These are phyloP conservation scores for Gyrodon lividus DNA, from an alignment of 768 basidiomycete species.

Conservation along the genomic window DNA sequence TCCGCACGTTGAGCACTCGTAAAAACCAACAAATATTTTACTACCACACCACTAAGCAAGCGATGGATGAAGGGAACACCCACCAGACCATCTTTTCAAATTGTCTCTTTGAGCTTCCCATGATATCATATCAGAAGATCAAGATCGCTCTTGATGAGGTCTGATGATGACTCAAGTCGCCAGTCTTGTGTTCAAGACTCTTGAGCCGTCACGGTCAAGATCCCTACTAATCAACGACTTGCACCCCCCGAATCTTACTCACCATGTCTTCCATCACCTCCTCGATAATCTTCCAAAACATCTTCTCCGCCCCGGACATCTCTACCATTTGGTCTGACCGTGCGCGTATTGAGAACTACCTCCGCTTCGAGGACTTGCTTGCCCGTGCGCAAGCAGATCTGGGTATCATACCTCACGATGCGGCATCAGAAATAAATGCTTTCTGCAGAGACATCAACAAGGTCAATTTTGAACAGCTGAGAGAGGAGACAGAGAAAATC, in stretches of 20 bases:
- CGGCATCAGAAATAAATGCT: conserved; percentile 34
- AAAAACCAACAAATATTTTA: too few relatives aligned
- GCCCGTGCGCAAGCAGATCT: conserved; percentile 39
- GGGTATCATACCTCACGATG: conserved; percentile 38
- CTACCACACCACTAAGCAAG: too few relatives aligned
- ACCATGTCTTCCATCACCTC: conserved; percentile 36
- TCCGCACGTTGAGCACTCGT: too few relatives aligned
- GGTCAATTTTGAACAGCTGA: conserved; percentile 40
- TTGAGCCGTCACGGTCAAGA: background rate
- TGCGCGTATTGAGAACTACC: conserved; percentile 23
- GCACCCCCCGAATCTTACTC: background rate
- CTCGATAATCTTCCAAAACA: conserved; percentile 38
- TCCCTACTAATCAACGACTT: background rate
- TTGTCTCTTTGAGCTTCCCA: too few relatives aligned
- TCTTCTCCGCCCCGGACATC: conserved; percentile 40
- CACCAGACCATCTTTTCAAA: too few relatives aligned
- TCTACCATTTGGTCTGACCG: conserved; percentile 43
- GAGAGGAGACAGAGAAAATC: conserved; percentile 39
- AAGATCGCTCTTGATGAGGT: background rate
- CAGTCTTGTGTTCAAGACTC: too few relatives aligned
- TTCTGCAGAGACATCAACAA: conserved; percentile 36
- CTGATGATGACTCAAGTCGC: too few relatives aligned
- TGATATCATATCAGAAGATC: too few relatives aligned
- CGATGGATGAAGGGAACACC: too few relatives aligned
- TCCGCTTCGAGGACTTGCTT: conserved; percentile 32